Evolutionary conservation across 306 rosid species (phyloP).

Genomic region (Medicago ruthenica): DNA sequence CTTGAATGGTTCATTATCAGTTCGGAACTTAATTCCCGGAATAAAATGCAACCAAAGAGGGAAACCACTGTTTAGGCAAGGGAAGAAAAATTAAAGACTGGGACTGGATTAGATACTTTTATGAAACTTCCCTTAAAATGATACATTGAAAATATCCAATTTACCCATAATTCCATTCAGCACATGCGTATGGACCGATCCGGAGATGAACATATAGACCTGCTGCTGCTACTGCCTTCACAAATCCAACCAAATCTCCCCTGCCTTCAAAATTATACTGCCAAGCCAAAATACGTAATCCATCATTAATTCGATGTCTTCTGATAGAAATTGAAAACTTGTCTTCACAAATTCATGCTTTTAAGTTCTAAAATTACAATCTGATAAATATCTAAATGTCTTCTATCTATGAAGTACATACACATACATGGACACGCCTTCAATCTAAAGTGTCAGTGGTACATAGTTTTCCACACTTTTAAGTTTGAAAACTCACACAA

Average conservation of each 20-base stretch:
- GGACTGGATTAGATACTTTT: slow-evolving; percentile 31
- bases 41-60: slow-evolving; percentile 91
- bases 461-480: background rate
- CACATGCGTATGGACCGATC: slow-evolving; percentile 94
- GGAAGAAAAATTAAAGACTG: slow-evolving; percentile 22
- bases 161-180: slow-evolving; percentile 99
- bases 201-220: slow-evolving; percentile 88
- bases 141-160: background rate
- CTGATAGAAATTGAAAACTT: background rate
- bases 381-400: background rate
- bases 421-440: too few species aligned
- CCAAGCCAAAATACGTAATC: slow-evolving; percentile 35
- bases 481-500: slow-evolving; percentile 23
- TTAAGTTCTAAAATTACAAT: background rate
- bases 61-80: slow-evolving; percentile 73
- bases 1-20: slow-evolving; percentile 84
- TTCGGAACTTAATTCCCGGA: slow-evolving; percentile 78
- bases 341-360: slow-evolving; percentile 10
- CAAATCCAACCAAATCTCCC: slow-evolving; percentile 75
- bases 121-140: background rate
- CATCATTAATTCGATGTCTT: slow-evolving; percentile 26
- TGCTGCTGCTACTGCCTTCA: slow-evolving; percentile 80
- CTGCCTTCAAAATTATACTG: slow-evolving; percentile 85
- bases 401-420: too few species aligned
- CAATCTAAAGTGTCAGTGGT: too few species aligned